Conservation (phyloP, 257 asterid species). For the Nicotiana tabacum region DNA sequence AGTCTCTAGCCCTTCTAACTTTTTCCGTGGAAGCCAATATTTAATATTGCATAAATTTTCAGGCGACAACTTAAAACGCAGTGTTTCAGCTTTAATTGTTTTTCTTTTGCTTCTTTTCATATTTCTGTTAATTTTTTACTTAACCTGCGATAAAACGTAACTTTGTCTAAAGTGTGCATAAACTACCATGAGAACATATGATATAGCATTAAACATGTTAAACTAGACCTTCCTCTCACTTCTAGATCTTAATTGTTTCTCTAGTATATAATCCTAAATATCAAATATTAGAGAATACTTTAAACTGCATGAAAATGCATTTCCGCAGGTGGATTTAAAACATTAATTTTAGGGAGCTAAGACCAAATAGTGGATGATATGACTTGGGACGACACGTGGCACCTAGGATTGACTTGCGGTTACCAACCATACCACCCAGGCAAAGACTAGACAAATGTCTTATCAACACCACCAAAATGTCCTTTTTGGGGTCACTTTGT, state of each 20-base stretch:
- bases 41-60: too few species aligned
- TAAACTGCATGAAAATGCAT: neutral
- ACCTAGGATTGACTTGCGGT: neutral
- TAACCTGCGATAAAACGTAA: too few species aligned
- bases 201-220: too few species aligned
- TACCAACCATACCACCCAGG: slow-evolving; percentile 1
- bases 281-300: too few species aligned
- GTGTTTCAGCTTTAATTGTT: too few species aligned
- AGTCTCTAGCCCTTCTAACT: too few species aligned
- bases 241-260: neutral
- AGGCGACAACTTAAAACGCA: too few species aligned
- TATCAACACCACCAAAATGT: slow-evolving; percentile 14
- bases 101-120: too few species aligned
- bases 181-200: too few species aligned
- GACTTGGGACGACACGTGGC: slow-evolving; percentile 1
- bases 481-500: slow-evolving; percentile 14
- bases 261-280: neutral
- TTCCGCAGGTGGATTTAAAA: neutral
- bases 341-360: neutral
- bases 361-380: neutral
- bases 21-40: too few species aligned
- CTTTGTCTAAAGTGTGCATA: too few species aligned
- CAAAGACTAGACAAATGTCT: neutral
- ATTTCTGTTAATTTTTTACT: too few species aligned
- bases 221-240: neutral